Evolutionary conservation across 768 basidiomycete genomes (phyloP), one percentile per base, ranked within the genome.

Genomic region (Tricholoma terreum): DNA sequence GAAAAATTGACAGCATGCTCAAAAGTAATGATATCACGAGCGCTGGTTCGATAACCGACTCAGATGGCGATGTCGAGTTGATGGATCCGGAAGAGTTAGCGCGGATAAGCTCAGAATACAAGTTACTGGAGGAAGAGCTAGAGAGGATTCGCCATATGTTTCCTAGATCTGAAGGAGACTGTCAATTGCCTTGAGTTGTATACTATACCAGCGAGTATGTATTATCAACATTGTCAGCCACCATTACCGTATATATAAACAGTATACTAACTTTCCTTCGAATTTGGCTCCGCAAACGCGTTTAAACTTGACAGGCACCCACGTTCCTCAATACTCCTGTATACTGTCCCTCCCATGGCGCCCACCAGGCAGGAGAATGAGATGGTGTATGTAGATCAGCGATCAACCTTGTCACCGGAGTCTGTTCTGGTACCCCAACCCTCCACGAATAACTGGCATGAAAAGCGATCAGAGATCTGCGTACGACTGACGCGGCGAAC

Each of bases 11-110:
- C 67, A 75, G 72, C n/a, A 65, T 85, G 50, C 65, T 89, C 38
- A 76, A 74, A 19, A 75, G 70, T 36, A 61, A 68, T 19, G 76
- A 75, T 35, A 65, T 69, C 21, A 67, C 67, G 27, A 74, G 67
- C 33, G 61, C 64, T 36, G 73, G 68, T 6, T 72, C 73, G 15
- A 65, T 74, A 49, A 77, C 73, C 12, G 84, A 83, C 60, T 84
- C 81, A 10, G 83, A 82, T 54, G 80, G 73, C 6, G 85, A 85
- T 59, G 65, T 75, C 17, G 83, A 84, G 48, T 56, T 86, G 36
- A 67, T 86, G 75, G 79, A 79, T 58, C 65, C 73, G 3, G 82
- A 86, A 33, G 85, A 84, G 14, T 59, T 87, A 56, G 62, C 69
- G 52, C 75, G 73, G 54, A 63, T 86, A 22, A 75, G 70, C 52